These are phyloP conservation scores for Fonsecaea erecta DNA, from an alignment of 2,329 filamentous ascomycete species.

Conservation along the genomic window DNA sequence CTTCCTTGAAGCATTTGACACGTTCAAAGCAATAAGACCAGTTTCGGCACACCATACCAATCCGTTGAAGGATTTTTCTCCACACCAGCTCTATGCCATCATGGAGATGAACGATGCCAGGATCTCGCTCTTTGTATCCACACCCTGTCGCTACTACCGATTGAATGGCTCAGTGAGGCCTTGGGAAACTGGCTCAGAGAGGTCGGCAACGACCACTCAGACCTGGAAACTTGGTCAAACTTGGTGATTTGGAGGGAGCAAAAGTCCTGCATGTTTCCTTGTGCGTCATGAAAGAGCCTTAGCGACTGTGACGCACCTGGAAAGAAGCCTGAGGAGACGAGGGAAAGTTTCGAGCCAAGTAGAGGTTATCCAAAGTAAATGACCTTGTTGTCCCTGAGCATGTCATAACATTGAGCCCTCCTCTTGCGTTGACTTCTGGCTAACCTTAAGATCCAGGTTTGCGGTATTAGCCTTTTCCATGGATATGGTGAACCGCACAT, in stretches of 20 bases:
- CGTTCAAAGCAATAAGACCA: constrained; percentile 44
- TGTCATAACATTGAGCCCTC: too few species aligned
- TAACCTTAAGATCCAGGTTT: constrained; percentile 4
- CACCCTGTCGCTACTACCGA: not conserved
- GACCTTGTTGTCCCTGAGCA: too few species aligned
- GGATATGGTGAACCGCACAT: constrained; percentile 31
- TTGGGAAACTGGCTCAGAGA: not conserved
- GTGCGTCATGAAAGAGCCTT: too few species aligned
- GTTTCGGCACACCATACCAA: not conserved
- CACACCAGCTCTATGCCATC: constrained; percentile 65
- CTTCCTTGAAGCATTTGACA: constrained; percentile 54
- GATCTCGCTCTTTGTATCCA: not conserved
- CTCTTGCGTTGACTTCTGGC: too few species aligned
- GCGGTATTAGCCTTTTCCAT: constrained; percentile 45
- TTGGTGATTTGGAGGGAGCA: too few species aligned
- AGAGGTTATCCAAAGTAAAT: too few species aligned
- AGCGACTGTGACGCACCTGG: too few species aligned
- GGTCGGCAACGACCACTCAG: constrained; percentile 1
- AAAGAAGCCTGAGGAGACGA: too few species aligned
- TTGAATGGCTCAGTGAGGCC: constrained; percentile 2
- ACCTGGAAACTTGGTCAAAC: too few species aligned
- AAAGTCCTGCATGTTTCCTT: too few species aligned
- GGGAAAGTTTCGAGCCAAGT: too few species aligned
- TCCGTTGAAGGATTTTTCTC: constrained; percentile 34
- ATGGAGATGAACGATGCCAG: constrained; percentile 71